phyloP scores from a whole-genome alignment of 208 protist genomes.

The Trypanosoma grayi region DNA sequence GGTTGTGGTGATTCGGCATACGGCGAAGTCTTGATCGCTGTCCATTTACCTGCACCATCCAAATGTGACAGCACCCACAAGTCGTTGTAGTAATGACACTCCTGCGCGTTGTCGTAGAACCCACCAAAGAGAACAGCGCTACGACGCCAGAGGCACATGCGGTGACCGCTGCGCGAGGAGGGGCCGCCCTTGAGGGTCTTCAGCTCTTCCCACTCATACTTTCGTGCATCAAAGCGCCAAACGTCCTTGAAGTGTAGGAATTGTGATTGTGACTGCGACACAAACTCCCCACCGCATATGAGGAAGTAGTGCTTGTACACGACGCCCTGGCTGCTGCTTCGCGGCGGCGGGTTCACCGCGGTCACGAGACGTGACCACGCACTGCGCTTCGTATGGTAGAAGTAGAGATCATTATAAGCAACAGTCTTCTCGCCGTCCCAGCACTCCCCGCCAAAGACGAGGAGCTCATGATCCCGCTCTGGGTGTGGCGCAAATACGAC shows the following conservation, averaged over 20 bases:
- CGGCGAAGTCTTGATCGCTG: constrained; percentile 43
- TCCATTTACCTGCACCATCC: constrained; percentile 76
- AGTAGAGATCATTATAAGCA: constrained; percentile 88
- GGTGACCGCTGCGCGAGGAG: constrained; percentile 88
- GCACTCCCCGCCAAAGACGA: constrained; percentile 91
- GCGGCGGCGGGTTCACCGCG: constrained; percentile 64
- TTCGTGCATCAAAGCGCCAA: constrained; percentile 78
- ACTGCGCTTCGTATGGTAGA: constrained; percentile 75
- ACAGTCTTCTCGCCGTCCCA: constrained; percentile 86
- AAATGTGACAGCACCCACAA: constrained; percentile 79
- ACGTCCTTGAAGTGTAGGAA: constrained; percentile 91
- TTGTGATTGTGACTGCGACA: constrained; percentile 91
- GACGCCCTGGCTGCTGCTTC: constrained; percentile 82
- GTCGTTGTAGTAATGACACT: constrained; percentile 89
- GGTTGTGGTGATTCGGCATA: constrained; percentile 49
- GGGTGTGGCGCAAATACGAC: constrained; percentile 78
- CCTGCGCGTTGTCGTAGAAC: constrained; percentile 91
- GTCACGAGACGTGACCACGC: constrained; percentile 62
- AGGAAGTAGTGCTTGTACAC: constrained; percentile 86
- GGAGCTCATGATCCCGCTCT: constrained; percentile 64
- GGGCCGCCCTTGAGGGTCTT: constrained; percentile 77
- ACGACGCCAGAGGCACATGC: constrained; percentile 88
- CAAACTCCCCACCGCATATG: constrained; percentile 90
- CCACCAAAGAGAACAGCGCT: constrained; percentile 89
- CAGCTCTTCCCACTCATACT: constrained; percentile 84